Evolutionary conservation across 306 rosid species (phyloP).

Genomic region (Datisca glomerata): DNA sequence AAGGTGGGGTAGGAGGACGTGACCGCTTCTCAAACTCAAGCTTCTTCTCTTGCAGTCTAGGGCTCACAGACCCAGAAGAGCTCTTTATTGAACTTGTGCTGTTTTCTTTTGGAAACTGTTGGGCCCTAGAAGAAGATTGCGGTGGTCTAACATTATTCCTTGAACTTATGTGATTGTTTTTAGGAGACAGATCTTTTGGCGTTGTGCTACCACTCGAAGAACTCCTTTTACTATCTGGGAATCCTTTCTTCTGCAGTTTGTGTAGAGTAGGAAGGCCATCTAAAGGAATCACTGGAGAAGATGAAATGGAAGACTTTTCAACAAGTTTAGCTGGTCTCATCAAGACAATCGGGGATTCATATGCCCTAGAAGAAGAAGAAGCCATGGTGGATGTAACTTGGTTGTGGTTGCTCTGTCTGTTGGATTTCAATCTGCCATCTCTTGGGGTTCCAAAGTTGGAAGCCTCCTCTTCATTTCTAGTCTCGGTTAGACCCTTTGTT

Average conservation of each 20-base stretch:
- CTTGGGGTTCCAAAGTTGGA: conserved; percentile 32
- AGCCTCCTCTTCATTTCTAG: conserved; percentile 40
- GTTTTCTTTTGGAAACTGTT: conserved; percentile 31
- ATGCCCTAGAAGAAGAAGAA: conserved; percentile 31
- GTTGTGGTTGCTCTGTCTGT: conserved; percentile 22
- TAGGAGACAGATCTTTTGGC: conserved; percentile 37
- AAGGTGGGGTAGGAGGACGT: conserved; percentile 47
- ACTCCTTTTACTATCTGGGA: conserved; percentile 21
- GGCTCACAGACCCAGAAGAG: conserved; percentile 66
- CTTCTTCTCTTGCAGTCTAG: conserved; percentile 70
- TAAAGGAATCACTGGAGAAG: conserved; percentile 42
- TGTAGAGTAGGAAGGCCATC: conserved; percentile 28
- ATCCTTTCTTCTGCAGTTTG: conserved; percentile 22
- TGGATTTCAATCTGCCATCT: conserved; percentile 31
- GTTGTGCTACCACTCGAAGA: conserved; percentile 23
- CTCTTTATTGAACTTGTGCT: conserved; percentile 31
- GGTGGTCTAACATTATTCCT: conserved; percentile 23
- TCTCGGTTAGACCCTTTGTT: conserved; percentile 55
- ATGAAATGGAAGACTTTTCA: conserved; percentile 37
- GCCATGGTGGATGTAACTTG: conserved; percentile 25
- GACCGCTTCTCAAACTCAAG: conserved; percentile 58
- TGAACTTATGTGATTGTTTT: conserved; percentile 20
- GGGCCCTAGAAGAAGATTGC: conserved; percentile 37
- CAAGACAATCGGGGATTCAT: conserved; percentile 73
- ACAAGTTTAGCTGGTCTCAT: conserved; percentile 78